Percentiles rank a stretch among this genome's conserved stretches.
Evolutionary conservation across 306 rosid species (phyloP).

Genomic region (Urtica urens): DNA sequence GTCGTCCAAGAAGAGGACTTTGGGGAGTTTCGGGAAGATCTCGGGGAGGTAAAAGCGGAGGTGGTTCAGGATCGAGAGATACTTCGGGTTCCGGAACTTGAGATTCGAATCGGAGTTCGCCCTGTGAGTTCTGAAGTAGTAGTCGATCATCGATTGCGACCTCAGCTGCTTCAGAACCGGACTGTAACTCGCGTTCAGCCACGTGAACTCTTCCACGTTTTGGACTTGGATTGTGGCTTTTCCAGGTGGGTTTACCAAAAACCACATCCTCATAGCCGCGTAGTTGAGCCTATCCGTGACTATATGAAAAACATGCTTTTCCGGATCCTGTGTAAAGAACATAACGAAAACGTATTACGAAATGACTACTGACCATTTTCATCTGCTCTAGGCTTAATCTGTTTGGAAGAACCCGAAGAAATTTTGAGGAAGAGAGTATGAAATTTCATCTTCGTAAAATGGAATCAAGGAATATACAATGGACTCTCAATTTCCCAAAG

Average conservation of each 20-base stretch:
- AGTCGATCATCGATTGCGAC: slow-evolving; percentile 79
- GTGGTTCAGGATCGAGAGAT: slow-evolving; percentile 90
- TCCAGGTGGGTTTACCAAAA: slow-evolving; percentile 76
- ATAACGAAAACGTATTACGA: slow-evolving; percentile 7
- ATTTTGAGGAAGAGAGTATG: slow-evolving; percentile 2
- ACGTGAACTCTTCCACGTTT: slow-evolving; percentile 79
- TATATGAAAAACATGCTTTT: slow-evolving; percentile 85
- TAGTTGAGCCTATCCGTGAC: slow-evolving; percentile 87
- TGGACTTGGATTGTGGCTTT: slow-evolving; percentile 73
- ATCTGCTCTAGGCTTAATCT: slow-evolving; percentile 9
- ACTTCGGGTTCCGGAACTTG: slow-evolving; percentile 90
- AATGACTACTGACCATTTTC: slow-evolving; percentile 15
- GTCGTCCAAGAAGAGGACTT: slow-evolving; percentile 87
- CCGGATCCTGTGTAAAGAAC: slow-evolving; percentile 49
- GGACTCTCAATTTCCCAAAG: too few species aligned
- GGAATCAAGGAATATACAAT: too few species aligned
- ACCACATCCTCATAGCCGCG: slow-evolving; percentile 99
- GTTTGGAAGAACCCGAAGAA: not conserved
- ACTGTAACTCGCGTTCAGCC: slow-evolving; percentile 95
- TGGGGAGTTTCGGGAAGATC: slow-evolving; percentile 82
- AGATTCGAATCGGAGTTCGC: slow-evolving; percentile 72
- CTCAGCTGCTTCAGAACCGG: slow-evolving; percentile 92
- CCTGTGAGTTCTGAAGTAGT: slow-evolving; percentile 80
- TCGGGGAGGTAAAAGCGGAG: slow-evolving; percentile 98
- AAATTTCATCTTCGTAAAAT: too few species aligned